These are phyloP conservation scores for Telopea speciosissima DNA, from an alignment of 177 flowering plant species.

Conservation along the genomic window DNA sequence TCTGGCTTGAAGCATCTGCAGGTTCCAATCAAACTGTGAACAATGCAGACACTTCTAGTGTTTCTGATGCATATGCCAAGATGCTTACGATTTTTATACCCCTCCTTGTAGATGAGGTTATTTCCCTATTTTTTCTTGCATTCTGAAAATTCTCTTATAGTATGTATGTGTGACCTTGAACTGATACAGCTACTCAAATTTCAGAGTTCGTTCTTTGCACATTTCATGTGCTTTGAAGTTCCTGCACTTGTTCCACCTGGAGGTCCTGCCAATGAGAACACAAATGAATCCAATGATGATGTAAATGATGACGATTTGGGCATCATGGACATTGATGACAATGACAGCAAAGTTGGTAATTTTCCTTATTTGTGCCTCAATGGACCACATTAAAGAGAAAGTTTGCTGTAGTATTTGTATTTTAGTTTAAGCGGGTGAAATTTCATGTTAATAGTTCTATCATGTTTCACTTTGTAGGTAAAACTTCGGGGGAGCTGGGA, in stretches of 20 bases:
- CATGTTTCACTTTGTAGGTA: conserved; percentile 37
- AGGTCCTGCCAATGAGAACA: conserved; percentile 42
- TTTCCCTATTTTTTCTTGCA: neutral
- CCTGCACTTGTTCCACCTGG: conserved; percentile 86
- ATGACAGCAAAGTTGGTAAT: conserved; percentile 66
- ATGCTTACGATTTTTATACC: conserved; percentile 97
- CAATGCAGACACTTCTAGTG: conserved; percentile 81
- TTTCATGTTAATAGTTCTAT: neutral
- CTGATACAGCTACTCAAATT: conserved; percentile 10
- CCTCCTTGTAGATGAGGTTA: conserved; percentile 97
- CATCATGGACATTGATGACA: conserved; percentile 85
- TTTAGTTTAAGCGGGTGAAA: neutral
- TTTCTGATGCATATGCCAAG: conserved; percentile 91
- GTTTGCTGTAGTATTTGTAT: neutral
- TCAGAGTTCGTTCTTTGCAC: conserved; percentile 99
- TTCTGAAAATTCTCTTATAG: neutral
- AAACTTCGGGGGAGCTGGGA: conserved; percentile 60
- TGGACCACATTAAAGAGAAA: neutral
- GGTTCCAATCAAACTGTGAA: conserved; percentile 62
- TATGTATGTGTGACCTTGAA: conserved; percentile 2
- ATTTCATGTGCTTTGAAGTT: conserved; percentile 99
- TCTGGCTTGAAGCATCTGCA: conserved; percentile 90
- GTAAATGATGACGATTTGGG: conserved; percentile 84
- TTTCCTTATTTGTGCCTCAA: conserved; percentile 1
- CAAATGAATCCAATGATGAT: conserved; percentile 35